Evolutionary conservation across 108 stramenopile genomes (phyloP), one percentile per base, ranked within the genome.

Genomic region (Parietichytrium sp.): DNA sequence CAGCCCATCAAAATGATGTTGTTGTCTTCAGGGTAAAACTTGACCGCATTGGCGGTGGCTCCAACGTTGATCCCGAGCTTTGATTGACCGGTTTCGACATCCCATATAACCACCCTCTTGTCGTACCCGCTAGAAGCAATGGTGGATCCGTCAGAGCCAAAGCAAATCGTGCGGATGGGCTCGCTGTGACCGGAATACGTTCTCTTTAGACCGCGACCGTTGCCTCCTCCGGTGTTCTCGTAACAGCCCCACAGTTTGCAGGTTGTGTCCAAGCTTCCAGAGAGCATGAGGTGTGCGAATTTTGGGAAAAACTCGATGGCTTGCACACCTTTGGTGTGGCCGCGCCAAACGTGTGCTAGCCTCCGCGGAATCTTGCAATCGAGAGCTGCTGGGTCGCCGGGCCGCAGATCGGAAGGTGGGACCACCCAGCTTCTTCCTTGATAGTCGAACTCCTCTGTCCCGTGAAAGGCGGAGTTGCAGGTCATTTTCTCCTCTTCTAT

Each of bases 301-400:
- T 90, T 87, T n/a, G 98, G 98, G 89, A 94, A 96, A 30, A 96
- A 89, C n/a, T 94, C 89, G 84, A 99, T 94, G 49, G 92, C 88
- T 81, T 98, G 94, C 10, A 99, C 97, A 3, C 98, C 98, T 87
- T 96, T 96, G 61, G 83, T 88, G 85, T 97, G 95, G 23, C 95
- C 96, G 12, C 91, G 94, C 79, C 93, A 96, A 47, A 90, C 87
- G 78, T 92, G 89, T 15, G 97, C 91, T 83, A 95, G 95, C 84
- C 95, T 96, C 81, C 96, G 96, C 16, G 98, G 97, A 4, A 97
- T 87, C 85, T 90, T 97, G 85, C 95, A 95, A 31, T 89, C 83
- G 86, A 97, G 96, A 82, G 31, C 78, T 12, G 18, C 30, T 6
- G 27, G 54, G 47, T 94, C 93, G 45, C 78, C 84, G 78, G 92